These are phyloP conservation scores for Calocybe gangraenosa DNA, from an alignment of 768 basidiomycete species.

Conservation along the genomic window DNA sequence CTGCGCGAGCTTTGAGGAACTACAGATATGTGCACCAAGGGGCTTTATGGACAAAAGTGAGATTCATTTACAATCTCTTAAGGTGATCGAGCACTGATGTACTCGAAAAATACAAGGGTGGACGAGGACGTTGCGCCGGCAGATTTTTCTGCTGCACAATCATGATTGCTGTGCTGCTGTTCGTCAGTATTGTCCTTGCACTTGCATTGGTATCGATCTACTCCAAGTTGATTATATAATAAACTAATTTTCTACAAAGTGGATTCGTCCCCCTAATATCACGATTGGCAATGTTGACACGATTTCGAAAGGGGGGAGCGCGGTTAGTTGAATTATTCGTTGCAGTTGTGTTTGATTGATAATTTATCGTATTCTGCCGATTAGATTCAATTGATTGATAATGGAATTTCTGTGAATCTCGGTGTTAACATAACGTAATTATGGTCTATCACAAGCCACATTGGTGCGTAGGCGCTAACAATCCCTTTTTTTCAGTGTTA, in stretches of 20 bases:
- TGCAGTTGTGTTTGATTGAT: neutral
- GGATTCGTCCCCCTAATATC: constrained; percentile 72
- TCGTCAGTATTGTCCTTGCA: constrained; percentile 61
- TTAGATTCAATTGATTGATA: constrained; percentile 33
- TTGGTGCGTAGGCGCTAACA: too few species aligned
- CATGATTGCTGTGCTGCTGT: constrained; percentile 58
- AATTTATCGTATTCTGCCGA: neutral
- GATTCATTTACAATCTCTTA: constrained; percentile 6
- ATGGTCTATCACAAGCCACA: neutral
- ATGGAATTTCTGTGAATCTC: constrained; percentile 55
- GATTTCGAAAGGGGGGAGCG: constrained; percentile 33
- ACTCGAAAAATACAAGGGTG: constrained; percentile 39
- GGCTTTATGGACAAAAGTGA: constrained; percentile 65
- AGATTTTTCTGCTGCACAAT: constrained; percentile 76
- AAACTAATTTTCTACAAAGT: constrained; percentile 37
- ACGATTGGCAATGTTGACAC: constrained; percentile 47
- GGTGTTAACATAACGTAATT: constrained; percentile 60
- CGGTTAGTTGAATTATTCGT: constrained; percentile 31
- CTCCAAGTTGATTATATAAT: neutral
- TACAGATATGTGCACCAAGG: constrained; percentile 59
- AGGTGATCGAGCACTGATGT: neutral
- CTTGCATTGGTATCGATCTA: constrained; percentile 56
- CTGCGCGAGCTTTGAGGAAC: constrained; percentile 38
- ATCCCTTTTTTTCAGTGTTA: constrained; percentile 42
- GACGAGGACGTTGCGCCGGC: constrained; percentile 55